Evolutionary conservation across 805 yeast genomes (phyloP), one percentile per base, ranked within the genome.

Genomic region (Lipomyces yamanashiensis): DNA sequence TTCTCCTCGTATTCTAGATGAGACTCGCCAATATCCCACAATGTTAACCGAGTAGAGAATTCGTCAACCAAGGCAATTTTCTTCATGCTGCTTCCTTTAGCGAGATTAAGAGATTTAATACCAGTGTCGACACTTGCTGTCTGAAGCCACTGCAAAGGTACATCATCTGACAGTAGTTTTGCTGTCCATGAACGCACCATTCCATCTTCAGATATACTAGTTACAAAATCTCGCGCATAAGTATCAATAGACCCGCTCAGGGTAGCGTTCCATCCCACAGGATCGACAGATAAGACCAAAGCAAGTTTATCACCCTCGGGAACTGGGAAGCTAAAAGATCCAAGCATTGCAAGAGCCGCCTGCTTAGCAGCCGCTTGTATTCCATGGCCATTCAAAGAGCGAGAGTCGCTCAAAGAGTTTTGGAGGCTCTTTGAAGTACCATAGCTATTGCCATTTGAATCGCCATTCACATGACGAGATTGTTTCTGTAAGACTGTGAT

Each of bases 11-110:
- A 63, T 37, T 71, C 72, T 84, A 90, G 75, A 0, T 89, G 85
- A 3, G 87, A 84, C 37, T 87, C 79, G 51, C 81, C 81, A 43
- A 87, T 78, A 74, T 92, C 96, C 96, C 97, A 93, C n/a, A 92
- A 84, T 0, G 87, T 78, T 48, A 93, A 74, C 45, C 77, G 76
- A 47, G 76, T 76, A 5, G 84, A 83, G 0, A 78, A 62, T 17
- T 79, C 79, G 73, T 84, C 87, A n/a, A 88, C 87, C 40, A 91
- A 80, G 1, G 96, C 96, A 50, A 91, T 76, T 69, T 89, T 90
- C 56, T 85, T 84, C 9, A 87, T 83, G 0, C 95, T 86, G 0
- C 97, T 89, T 0, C 92, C 96, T 56, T 87, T 84, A 1, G 90
- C 80, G 54, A 80, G 79, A 13, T 82, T 74, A 1, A 88, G 83